phyloP scores from a whole-genome alignment of 108 stramenopile species.

The Mediolabrus comicus region DNA sequence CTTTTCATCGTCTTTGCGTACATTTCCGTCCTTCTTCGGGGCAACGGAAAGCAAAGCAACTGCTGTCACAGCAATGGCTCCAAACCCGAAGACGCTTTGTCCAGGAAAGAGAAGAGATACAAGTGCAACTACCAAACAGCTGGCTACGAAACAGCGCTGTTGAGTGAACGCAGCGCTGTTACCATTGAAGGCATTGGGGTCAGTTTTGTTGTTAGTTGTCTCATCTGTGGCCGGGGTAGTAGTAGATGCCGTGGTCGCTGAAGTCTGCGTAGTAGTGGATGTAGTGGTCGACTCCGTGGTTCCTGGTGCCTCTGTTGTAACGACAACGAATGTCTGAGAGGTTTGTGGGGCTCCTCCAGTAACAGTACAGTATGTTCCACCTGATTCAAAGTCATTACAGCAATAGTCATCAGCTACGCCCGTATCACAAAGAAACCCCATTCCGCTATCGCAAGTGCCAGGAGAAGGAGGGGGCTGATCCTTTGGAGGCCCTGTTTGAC shows the following conservation, averaged over 20 bases:
- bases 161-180: not conserved
- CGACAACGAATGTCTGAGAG: not conserved
- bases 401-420: no score
- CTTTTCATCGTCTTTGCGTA: not conserved
- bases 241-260: not conserved
- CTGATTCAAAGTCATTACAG: no score
- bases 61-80: not conserved
- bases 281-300: not conserved
- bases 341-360: not conserved
- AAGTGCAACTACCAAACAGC: not conserved
- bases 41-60: not conserved
- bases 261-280: not conserved
- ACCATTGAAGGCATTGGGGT: not conserved
- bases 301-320: not conserved
- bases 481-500: not conserved
- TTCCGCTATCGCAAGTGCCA: no score
- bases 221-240: not conserved
- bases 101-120: not conserved
- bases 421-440: no score
- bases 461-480: no score
- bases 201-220: not conserved
- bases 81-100: not conserved
- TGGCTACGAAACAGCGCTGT: not conserved
- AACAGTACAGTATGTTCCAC: no score
- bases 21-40: not conserved